These are phyloP conservation scores for Encephalitozoon romaleae DNA, from an alignment of 371 early-diverging fungal species.

Conservation along the genomic window DNA sequence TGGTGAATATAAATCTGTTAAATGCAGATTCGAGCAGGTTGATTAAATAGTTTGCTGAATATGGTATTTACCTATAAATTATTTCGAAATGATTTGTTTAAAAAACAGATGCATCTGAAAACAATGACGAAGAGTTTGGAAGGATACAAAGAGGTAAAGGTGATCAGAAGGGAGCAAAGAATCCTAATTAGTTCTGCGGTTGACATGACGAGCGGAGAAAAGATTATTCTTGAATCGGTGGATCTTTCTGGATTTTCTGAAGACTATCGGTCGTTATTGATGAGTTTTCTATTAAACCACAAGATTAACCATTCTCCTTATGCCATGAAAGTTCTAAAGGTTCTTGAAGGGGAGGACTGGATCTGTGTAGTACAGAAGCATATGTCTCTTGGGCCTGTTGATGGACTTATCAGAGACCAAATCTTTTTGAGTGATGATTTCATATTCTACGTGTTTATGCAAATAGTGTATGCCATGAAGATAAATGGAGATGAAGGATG, in stretches of 20 bases:
- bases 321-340: background rate
- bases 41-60: background rate
- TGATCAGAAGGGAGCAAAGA: background rate
- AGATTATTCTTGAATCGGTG: background rate
- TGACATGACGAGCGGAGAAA: background rate
- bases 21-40: conserved; percentile 7
- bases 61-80: background rate
- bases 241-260: background rate
- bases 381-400: background rate
- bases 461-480: background rate
- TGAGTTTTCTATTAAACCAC: background rate
- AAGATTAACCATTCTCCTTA: background rate
- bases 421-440: background rate
- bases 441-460: background rate
- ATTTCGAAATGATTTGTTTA: background rate
- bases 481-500: background rate
- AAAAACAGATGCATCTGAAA: conserved; percentile 9
- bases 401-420: background rate
- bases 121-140: background rate
- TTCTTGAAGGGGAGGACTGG: background rate
- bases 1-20: conserved; percentile 7
- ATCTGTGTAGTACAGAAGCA: background rate
- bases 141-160: background rate
- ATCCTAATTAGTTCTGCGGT: background rate
- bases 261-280: background rate